Percentiles rank a stretch among this genome's conserved stretches.
These are phyloP conservation scores for Pichia sp. DNA, from an alignment of 1,139 yeast genomes.

Conservation along the genomic window DNA sequence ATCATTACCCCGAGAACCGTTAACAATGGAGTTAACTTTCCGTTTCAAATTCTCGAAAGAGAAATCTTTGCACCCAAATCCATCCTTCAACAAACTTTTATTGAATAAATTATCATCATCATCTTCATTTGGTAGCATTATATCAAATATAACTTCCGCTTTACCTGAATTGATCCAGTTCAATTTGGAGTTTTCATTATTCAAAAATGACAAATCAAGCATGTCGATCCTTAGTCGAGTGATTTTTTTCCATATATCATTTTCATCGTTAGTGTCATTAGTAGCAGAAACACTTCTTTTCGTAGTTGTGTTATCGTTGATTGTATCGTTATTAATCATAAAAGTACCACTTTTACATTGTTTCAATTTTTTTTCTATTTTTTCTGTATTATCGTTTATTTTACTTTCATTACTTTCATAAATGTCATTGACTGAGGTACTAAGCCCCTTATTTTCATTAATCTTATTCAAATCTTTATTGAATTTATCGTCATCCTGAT, in stretches of 20 bases:
- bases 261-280: neutral
- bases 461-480: constrained; percentile 12
- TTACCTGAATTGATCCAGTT: constrained; percentile 68
- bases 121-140: constrained; percentile 49
- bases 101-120: constrained; percentile 9
- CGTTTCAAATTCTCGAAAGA: constrained; percentile 7
- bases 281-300: neutral
- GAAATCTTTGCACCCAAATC: constrained; percentile 5
- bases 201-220: constrained; percentile 39
- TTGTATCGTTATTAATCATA: constrained; percentile 11
- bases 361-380: neutral
- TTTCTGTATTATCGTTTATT: neutral
- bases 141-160: constrained; percentile 62
- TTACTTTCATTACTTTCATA: constrained; percentile 1
- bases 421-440: constrained; percentile 8
- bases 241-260: constrained; percentile 40
- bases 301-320: no score
- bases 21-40: constrained; percentile 1
- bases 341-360: constrained; percentile 12
- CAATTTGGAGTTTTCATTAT: constrained; percentile 37
- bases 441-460: neutral
- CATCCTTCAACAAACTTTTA: neutral
- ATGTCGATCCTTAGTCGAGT: constrained; percentile 61
- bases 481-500: constrained; percentile 24
- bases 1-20: constrained; percentile 2